Percentiles rank a stretch among this genome's conserved stretches.
Evolutionary conservation across 768 basidiomycete genomes (phyloP).

Genomic region (Mycena rebaudengoi): DNA sequence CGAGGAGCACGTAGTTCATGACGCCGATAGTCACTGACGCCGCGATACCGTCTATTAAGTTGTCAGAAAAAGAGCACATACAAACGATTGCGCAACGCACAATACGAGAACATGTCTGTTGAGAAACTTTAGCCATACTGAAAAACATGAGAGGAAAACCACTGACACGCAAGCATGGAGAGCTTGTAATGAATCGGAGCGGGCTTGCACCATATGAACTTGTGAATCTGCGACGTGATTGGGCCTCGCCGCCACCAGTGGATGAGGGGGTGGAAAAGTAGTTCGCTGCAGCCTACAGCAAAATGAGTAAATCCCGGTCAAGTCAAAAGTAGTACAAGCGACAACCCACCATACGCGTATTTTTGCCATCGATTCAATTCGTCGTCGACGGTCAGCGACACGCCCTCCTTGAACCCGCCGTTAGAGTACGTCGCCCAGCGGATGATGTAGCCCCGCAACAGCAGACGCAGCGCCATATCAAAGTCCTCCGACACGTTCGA

Average conservation of each 20-base stretch:
- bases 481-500: constrained; percentile 85
- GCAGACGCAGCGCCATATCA: constrained; percentile 77
- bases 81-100: constrained; percentile 33
- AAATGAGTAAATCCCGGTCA: constrained; percentile 54
- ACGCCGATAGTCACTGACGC: constrained; percentile 70
- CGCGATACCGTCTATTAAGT: constrained; percentile 65
- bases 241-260: constrained; percentile 84
- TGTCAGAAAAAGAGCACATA: constrained; percentile 10
- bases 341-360: constrained; percentile 63
- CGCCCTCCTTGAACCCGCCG: constrained; percentile 92
- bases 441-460: constrained; percentile 71
- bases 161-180: constrained; percentile 74
- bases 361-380: constrained; percentile 94
- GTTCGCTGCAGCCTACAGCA: constrained; percentile 53
- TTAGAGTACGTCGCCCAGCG: constrained; percentile 87
- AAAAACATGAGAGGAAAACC: constrained; percentile 6
- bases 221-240: constrained; percentile 77
- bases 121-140: neutral
- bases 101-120: constrained; percentile 65
- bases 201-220: constrained; percentile 71
- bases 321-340: constrained; percentile 59
- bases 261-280: constrained; percentile 84
- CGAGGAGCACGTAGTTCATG: constrained; percentile 79
- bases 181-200: constrained; percentile 87
- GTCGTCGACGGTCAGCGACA: constrained; percentile 89